These are phyloP conservation scores for Candida pseudoviswanathii DNA, from an alignment of 1,139 yeast genomes.

Conservation along the genomic window DNA sequence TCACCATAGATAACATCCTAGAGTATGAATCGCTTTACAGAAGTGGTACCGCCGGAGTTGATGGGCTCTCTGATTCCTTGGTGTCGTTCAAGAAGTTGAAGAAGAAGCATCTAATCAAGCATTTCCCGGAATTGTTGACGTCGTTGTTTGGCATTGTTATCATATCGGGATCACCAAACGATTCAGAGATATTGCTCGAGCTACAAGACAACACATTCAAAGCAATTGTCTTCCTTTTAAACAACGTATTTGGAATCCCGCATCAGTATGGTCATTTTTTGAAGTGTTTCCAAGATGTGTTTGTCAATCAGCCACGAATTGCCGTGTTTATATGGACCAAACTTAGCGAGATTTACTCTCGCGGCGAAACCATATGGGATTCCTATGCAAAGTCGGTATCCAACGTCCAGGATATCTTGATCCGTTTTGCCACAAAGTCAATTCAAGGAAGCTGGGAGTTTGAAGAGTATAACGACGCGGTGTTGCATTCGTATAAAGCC, in stretches of 20 bases:
- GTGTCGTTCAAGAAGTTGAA: slow-evolving; percentile 46
- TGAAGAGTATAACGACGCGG: slow-evolving; percentile 36
- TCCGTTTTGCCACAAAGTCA: slow-evolving; percentile 42
- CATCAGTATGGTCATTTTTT: slow-evolving; percentile 61
- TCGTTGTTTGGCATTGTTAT: slow-evolving; percentile 47
- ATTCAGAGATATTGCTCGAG: slow-evolving; percentile 31
- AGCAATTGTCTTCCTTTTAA: slow-evolving; percentile 60
- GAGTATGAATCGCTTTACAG: slow-evolving; percentile 55
- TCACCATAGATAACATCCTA: slow-evolving; percentile 57
- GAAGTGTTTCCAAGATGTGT: slow-evolving; percentile 45
- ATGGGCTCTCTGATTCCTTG: slow-evolving; percentile 45
- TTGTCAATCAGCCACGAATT: slow-evolving; percentile 43
- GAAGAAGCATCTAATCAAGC: slow-evolving; percentile 50
- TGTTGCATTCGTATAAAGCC: slow-evolving; percentile 37
- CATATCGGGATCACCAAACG: slow-evolving; percentile 16
- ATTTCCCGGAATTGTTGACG: slow-evolving; percentile 52
- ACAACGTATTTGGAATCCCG: slow-evolving; percentile 63
- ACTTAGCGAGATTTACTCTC: slow-evolving; percentile 48
- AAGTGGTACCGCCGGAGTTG: slow-evolving; percentile 44
- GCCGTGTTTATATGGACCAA: slow-evolving; percentile 54
- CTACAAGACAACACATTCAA: slow-evolving; percentile 48
- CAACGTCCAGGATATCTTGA: slow-evolving; percentile 54
- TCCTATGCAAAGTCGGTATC: slow-evolving; percentile 65
- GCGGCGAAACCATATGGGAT: slow-evolving; percentile 61
- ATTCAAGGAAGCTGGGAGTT: slow-evolving; percentile 22